These are phyloP conservation scores for Boletus reticulatus DNA, from an alignment of 768 basidiomycete genomes.

Conservation along the genomic window DNA sequence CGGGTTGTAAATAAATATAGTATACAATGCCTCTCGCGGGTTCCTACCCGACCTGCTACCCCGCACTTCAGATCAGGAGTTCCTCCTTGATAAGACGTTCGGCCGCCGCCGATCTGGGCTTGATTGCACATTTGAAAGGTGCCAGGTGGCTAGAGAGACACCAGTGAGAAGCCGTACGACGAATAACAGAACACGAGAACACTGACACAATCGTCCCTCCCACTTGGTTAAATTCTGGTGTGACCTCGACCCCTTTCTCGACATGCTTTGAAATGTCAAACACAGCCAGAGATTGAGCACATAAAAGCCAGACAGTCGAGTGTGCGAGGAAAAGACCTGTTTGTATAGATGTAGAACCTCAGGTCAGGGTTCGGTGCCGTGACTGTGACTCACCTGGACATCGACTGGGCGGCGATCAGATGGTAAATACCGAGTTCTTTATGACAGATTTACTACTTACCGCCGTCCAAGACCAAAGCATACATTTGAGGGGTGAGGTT, in stretches of 20 bases:
- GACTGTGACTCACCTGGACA: constrained; percentile 9
- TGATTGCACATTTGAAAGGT: constrained; percentile 17
- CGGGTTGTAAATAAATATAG: no score
- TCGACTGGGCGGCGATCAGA: not conserved
- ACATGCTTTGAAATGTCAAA: constrained; percentile 42
- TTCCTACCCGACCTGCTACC: no score
- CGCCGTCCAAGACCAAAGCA: constrained; percentile 21
- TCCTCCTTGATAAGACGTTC: not conserved
- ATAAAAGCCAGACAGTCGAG: constrained; percentile 23
- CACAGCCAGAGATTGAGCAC: constrained; percentile 34
- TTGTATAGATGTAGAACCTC: not conserved
- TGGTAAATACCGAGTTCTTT: not conserved
- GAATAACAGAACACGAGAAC: not conserved
- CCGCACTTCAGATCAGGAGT: not conserved
- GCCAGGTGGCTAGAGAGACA: not conserved
- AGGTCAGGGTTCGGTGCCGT: not conserved
- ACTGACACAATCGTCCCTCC: constrained; percentile 10
- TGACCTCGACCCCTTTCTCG: constrained; percentile 39
- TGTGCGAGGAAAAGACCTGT: constrained; percentile 28
- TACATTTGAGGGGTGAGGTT: constrained; percentile 11
- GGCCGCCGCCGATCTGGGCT: not conserved
- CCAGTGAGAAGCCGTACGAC: not conserved
- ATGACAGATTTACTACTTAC: not conserved
- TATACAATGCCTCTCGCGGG: no score
- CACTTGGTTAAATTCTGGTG: constrained; percentile 39